Evolutionary conservation across 2,329 filamentous ascomycete species (phyloP).

Genomic region (Arthrobotrys conoides): DNA sequence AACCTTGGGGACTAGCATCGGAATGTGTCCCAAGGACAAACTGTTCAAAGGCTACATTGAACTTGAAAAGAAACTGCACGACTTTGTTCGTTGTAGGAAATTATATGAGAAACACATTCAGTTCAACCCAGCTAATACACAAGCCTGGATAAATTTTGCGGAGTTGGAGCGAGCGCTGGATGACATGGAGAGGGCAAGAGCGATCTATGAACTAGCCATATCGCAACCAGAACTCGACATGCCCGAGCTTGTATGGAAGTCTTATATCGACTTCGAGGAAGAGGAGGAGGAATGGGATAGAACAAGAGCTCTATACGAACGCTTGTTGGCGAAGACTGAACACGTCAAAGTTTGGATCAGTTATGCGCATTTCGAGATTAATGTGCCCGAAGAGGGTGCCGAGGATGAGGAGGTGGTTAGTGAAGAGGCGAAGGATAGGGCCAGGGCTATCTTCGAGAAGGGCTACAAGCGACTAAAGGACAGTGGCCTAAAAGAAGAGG

Average conservation of each 20-base stretch:
- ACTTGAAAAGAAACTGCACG: slow-evolving; percentile 91
- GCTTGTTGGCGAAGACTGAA: slow-evolving; percentile 92
- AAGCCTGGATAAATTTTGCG: slow-evolving; percentile 96
- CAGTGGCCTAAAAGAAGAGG: slow-evolving; percentile 89
- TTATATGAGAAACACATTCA: slow-evolving; percentile 95
- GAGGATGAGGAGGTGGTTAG: slow-evolving; percentile 77
- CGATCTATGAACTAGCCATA: slow-evolving; percentile 92
- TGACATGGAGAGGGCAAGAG: slow-evolving; percentile 86
- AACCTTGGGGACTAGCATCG: slow-evolving; percentile 88
- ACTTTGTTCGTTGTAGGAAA: slow-evolving; percentile 90
- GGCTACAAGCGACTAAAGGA: slow-evolving; percentile 90
- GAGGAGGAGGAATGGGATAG: slow-evolving; percentile 91
- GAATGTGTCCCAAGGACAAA: slow-evolving; percentile 96
- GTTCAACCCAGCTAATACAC: slow-evolving; percentile 89
- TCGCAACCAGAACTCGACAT: slow-evolving; percentile 88
- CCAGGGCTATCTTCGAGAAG: slow-evolving; percentile 85
- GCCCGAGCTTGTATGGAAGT: slow-evolving; percentile 97
- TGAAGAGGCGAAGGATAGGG: slow-evolving; percentile 85
- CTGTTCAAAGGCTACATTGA: slow-evolving; percentile 94
- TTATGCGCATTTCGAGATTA: slow-evolving; percentile 98
- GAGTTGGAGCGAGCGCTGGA: slow-evolving; percentile 92
- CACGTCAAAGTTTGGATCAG: slow-evolving; percentile 99
- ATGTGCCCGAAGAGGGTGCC: slow-evolving; percentile 80
- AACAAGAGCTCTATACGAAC: slow-evolving; percentile 86
- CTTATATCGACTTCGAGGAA: slow-evolving; percentile 98